Percentiles rank a stretch among this genome's conserved stretches.
These are phyloP conservation scores for Mycena epipterygia DNA, from an alignment of 768 basidiomycete genomes.

Conservation along the genomic window DNA sequence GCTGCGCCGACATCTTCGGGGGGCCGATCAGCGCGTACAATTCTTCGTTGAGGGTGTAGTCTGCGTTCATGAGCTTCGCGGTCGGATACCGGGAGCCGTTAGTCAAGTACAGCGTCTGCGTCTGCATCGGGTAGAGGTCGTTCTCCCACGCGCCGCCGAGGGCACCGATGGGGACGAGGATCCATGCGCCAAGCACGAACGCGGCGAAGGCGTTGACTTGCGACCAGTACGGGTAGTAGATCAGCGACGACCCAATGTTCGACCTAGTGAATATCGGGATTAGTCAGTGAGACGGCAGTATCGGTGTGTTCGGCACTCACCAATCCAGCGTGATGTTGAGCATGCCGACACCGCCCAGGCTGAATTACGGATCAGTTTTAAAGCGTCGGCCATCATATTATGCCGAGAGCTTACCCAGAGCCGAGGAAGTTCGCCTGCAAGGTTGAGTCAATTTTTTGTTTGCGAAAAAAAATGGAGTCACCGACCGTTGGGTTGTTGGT, in stretches of 20 bases:
- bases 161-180: conserved; percentile 39
- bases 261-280: too few relatives aligned
- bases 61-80: conserved; percentile 35
- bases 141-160: conserved; percentile 40
- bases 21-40: conserved; percentile 35
- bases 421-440: conserved; percentile 28
- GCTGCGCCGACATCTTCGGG: conserved; percentile 43
- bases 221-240: conserved; percentile 45
- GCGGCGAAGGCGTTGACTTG: conserved; percentile 40
- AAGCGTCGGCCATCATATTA: background rate
- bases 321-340: conserved; percentile 42
- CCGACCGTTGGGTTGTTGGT: conserved; percentile 38
- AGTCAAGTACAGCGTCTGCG: conserved; percentile 33
- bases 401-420: conserved; percentile 28
- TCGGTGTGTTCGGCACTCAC: too few relatives aligned
- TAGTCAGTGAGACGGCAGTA: too few relatives aligned
- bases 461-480: conserved; percentile 1
- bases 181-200: conserved; percentile 41
- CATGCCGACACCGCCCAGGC: conserved; percentile 41
- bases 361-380: background rate
- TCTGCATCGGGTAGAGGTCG: conserved; percentile 40
- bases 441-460: background rate
- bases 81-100: conserved; percentile 40
- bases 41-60: conserved; percentile 36
- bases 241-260: conserved; percentile 39